These are phyloP conservation scores for Aspergillus hortae DNA, from an alignment of 2,329 filamentous ascomycete genomes.

Conservation along the genomic window DNA sequence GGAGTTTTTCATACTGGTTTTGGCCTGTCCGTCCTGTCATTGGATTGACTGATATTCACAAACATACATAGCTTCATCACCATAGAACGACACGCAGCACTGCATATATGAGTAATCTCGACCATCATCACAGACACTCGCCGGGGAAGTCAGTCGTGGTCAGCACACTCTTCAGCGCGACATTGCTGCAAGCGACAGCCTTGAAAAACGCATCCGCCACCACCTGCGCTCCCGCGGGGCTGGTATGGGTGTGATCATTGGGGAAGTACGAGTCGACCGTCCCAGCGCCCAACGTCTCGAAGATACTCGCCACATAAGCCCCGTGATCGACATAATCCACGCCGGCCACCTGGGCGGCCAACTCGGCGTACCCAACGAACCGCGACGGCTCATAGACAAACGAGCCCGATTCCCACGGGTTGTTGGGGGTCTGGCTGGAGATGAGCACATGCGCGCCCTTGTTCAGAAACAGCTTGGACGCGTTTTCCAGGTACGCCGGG, in stretches of 20 bases:
- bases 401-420: conserved; percentile 57
- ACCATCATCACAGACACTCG: conserved; percentile 20
- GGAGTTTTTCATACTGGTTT: neutral
- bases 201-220: conserved; percentile 59
- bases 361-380: conserved; percentile 56
- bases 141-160: conserved; percentile 27
- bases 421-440: conserved; percentile 59
- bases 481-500: conserved; percentile 57
- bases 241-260: conserved; percentile 62
- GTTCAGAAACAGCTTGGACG: conserved; percentile 50
- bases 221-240: conserved; percentile 52
- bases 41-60: neutral
- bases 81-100: no score
- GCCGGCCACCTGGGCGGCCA: conserved; percentile 43
- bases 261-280: conserved; percentile 55
- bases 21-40: neutral
- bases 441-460: conserved; percentile 62
- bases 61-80: conserved; percentile 1
- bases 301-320: conserved; percentile 55
- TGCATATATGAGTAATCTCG: no score
- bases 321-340: conserved; percentile 60
- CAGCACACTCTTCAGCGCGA: conserved; percentile 38
- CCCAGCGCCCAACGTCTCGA: conserved; percentile 47
- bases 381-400: conserved; percentile 49
- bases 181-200: conserved; percentile 50